These are phyloP conservation scores for Rhinocladiella mackenziei DNA, from an alignment of 2,329 filamentous ascomycete species.

Conservation along the genomic window DNA sequence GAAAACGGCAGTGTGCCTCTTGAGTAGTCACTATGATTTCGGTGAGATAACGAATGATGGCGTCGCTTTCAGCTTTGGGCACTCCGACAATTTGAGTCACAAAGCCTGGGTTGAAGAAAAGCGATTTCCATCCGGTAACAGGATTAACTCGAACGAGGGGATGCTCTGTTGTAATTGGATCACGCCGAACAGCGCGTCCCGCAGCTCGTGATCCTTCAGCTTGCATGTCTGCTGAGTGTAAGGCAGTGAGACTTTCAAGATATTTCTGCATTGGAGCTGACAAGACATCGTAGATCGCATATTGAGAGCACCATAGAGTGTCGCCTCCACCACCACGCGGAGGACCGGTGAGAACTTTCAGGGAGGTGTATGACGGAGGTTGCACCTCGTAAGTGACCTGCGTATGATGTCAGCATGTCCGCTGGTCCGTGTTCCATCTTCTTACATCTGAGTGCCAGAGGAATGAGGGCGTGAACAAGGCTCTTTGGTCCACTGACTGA, in stretches of 20 bases:
- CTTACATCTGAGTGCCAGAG: slow-evolving; percentile 55
- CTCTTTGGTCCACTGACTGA: slow-evolving; percentile 51
- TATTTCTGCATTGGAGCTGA: slow-evolving; percentile 51
- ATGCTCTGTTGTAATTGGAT: slow-evolving; percentile 49
- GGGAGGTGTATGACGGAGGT: slow-evolving; percentile 59
- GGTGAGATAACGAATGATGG: slow-evolving; percentile 43
- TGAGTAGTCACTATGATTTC: slow-evolving; percentile 46
- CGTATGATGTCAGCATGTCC: not conserved
- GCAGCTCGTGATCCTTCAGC: slow-evolving; percentile 41
- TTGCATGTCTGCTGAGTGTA: slow-evolving; percentile 50
- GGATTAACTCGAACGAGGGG: slow-evolving; percentile 59
- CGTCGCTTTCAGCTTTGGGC: slow-evolving; percentile 41
- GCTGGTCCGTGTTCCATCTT: not conserved
- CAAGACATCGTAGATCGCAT: slow-evolving; percentile 63
- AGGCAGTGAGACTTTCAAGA: slow-evolving; percentile 56
- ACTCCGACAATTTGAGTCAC: slow-evolving; percentile 43
- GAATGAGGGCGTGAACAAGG: slow-evolving; percentile 53
- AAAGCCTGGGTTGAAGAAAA: slow-evolving; percentile 47
- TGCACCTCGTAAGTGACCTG: slow-evolving; percentile 61
- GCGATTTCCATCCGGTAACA: slow-evolving; percentile 59
- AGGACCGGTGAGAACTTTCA: slow-evolving; percentile 56
- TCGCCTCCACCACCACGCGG: slow-evolving; percentile 54
- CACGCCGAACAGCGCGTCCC: slow-evolving; percentile 36
- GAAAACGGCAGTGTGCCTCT: slow-evolving; percentile 49
- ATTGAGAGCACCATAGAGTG: slow-evolving; percentile 64